These are phyloP conservation scores for Poteriospumella lacustris DNA, from an alignment of 108 stramenopile genomes.

Conservation along the genomic window DNA sequence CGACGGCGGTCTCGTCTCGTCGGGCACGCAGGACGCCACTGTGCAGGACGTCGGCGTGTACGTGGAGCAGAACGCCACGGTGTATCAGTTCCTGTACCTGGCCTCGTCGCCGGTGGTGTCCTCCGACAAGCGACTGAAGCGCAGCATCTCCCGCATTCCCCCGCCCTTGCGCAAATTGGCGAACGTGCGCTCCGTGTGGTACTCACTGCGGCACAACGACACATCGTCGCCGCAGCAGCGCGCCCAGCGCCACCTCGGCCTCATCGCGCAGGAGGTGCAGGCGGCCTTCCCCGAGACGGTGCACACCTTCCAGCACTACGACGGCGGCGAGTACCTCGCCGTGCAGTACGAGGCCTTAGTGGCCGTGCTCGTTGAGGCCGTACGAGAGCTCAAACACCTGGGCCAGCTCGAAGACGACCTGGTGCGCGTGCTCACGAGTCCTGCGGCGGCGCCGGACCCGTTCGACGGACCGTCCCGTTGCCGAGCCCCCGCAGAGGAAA, in stretches of 20 bases:
- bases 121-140: conserved; percentile 1
- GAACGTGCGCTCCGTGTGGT: neutral
- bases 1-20: neutral
- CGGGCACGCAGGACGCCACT: neutral
- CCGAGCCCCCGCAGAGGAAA: too few species aligned
- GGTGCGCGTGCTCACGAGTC: too few species aligned
- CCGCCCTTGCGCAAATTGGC: neutral
- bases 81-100: neutral
- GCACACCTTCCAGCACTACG: neutral
- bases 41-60: neutral
- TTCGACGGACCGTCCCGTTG: too few species aligned
- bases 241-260: neutral
- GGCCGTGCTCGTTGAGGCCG: neutral
- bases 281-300: neutral
- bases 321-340: neutral
- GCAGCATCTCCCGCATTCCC: neutral
- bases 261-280: conserved; percentile 10
- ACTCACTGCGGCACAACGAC: neutral
- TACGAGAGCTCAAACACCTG: too few species aligned
- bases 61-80: too few species aligned
- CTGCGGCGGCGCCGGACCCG: too few species aligned
- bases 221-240: neutral
- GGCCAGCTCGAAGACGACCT: too few species aligned
- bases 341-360: neutral
- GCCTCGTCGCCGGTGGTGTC: neutral